A percentile compares a stretch with the other conserved stretches of the same genome.
phyloP scores from a whole-genome alignment of 345 rosid species.

The Arabidopsis arenosa region DNA sequence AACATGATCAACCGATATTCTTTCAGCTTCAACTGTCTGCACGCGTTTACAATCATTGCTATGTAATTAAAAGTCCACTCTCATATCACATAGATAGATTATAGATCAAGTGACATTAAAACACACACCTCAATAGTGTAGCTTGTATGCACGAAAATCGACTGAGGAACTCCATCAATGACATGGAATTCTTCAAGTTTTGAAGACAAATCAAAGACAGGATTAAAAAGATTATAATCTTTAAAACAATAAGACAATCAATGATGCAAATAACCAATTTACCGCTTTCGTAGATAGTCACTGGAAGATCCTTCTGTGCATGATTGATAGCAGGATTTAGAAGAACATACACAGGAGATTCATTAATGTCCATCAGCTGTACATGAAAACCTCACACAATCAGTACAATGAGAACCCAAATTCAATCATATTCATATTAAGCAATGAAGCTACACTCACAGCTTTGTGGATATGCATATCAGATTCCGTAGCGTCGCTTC shows the following conservation, averaged over 20 bases:
- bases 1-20: constrained; percentile 97
- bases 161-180: constrained; percentile 93
- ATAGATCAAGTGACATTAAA: constrained; percentile 2
- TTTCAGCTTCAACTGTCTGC: constrained; percentile 95
- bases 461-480: constrained; percentile 95
- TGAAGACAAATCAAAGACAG: constrained; percentile 32
- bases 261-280: constrained; percentile 10
- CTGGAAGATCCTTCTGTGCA: constrained; percentile 89
- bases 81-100: background rate
- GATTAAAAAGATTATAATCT: constrained; percentile 11
- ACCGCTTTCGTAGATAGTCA: constrained; percentile 91
- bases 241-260: constrained; percentile 8
- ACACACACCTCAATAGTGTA: constrained; percentile 82
- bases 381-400: constrained; percentile 28
- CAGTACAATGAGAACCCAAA: background rate
- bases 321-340: constrained; percentile 86
- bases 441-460: constrained; percentile 50
- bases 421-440: background rate
- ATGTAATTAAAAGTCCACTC: background rate
- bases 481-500: constrained; percentile 81
- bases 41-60: background rate
- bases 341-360: constrained; percentile 88
- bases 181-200: constrained; percentile 76
- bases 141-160: constrained; percentile 86
- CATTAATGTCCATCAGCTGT: constrained; percentile 96